These are phyloP conservation scores for Suhomyces tanzawaensis DNA, from an alignment of 805 yeast species.

Conservation along the genomic window DNA sequence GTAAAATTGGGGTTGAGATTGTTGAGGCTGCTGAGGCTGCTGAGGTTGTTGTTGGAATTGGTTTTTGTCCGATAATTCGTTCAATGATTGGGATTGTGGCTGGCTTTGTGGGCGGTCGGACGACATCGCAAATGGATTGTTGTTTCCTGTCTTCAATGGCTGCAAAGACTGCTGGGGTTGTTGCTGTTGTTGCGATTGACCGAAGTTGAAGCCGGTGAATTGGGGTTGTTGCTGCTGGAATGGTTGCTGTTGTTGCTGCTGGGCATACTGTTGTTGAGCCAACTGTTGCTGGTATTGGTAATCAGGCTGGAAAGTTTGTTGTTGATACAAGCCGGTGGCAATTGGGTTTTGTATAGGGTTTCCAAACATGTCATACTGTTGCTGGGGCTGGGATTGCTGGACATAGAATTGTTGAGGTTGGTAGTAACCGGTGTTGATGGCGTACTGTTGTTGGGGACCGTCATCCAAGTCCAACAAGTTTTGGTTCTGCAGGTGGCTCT, in stretches of 20 bases:
- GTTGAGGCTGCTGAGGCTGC: slow-evolving; percentile 7
- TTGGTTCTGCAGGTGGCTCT: slow-evolving; percentile 37
- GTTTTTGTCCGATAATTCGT: slow-evolving; percentile 28
- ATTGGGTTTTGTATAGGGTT: slow-evolving; percentile 58
- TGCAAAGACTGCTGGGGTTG: slow-evolving; percentile 36
- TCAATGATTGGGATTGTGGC: slow-evolving; percentile 18
- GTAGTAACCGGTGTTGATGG: slow-evolving; percentile 24
- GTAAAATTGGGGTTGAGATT: slow-evolving; percentile 19
- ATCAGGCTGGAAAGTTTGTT: slow-evolving; percentile 22
- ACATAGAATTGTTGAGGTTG: slow-evolving; percentile 13
- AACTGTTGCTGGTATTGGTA: slow-evolving; percentile 35
- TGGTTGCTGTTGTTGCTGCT: slow-evolving; percentile 29
- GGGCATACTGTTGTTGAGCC: slow-evolving; percentile 38
- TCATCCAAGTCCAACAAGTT: slow-evolving; percentile 57
- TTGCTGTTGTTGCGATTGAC: slow-evolving; percentile 30
- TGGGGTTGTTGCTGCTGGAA: slow-evolving; percentile 32
- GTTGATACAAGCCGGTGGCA: slow-evolving; percentile 53
- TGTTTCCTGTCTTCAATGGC: slow-evolving; percentile 68
- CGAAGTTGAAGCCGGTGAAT: slow-evolving; percentile 29
- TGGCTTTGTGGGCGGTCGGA: slow-evolving; percentile 19
- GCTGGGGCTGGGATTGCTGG: slow-evolving; percentile 21
- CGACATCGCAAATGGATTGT: slow-evolving; percentile 70
- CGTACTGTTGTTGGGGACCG: slow-evolving; percentile 27
- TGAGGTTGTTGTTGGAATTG: slow-evolving; percentile 29
- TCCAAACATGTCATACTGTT: slow-evolving; percentile 61